Conservation (phyloP, 257 asterid species). For the Solanum bulbocastanum region DNA sequence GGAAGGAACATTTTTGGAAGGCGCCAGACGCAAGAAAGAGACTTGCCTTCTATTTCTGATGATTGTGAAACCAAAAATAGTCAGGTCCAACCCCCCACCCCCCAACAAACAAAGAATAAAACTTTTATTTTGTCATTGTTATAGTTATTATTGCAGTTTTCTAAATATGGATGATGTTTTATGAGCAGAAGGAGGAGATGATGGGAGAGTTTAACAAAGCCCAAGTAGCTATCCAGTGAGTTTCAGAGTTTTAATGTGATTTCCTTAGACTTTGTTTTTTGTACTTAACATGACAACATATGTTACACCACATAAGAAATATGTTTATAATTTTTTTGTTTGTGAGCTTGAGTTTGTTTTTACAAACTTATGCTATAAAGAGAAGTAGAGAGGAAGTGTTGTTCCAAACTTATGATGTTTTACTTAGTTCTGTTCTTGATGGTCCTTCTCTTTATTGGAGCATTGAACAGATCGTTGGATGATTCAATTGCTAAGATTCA, state of each 20-base stretch:
- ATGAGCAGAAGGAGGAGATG: conserved; percentile 28
- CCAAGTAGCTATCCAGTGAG: conserved; percentile 55
- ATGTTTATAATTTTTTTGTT: not conserved
- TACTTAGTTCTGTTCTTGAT: not conserved
- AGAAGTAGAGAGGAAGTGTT: not conserved
- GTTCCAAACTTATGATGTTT: not conserved
- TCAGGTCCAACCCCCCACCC: not conserved
- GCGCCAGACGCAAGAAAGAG: conserved; percentile 18
- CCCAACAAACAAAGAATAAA: not conserved
- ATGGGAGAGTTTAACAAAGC: conserved; percentile 39
- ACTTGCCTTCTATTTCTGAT: conserved; percentile 12
- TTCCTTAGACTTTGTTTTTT: not conserved
- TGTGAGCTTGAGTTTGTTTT: not conserved
- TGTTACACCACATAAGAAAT: not conserved
- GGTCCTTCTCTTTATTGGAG: not conserved
- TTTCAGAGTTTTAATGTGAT: not conserved
- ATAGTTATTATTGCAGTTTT: not conserved
- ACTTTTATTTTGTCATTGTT: not conserved
- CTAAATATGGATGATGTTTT: not conserved
- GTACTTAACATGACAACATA: not conserved
- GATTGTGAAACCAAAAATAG: conserved; percentile 29
- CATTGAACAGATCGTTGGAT: conserved; percentile 34
- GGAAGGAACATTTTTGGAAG: conserved; percentile 19
- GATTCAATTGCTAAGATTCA: conserved; percentile 41
- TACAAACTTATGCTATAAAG: not conserved